Percentiles rank a stretch among this genome's conserved stretches.
Evolutionary conservation across 2,329 filamentous ascomycete species (phyloP).

Genomic region (Cryphonectria radicalis): DNA sequence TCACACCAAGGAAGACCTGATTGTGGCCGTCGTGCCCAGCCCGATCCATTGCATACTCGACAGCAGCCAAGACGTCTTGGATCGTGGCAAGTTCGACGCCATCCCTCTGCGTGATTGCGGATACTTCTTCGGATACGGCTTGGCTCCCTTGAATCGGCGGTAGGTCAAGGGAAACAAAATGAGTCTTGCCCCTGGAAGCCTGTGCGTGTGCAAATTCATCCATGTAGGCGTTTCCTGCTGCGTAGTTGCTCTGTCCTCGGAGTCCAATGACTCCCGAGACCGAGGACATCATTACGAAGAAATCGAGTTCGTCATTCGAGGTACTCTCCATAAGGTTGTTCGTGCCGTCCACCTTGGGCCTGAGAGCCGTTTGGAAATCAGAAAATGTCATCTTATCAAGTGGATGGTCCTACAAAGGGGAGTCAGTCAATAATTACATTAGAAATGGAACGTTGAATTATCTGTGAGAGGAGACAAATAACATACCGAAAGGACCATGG

Average conservation of each 20-base stretch:
- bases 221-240: slow-evolving; percentile 42
- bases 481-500: slow-evolving; percentile 43
- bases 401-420: neutral
- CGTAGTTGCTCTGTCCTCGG: slow-evolving; percentile 41
- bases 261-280: slow-evolving; percentile 38
- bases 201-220: slow-evolving; percentile 10
- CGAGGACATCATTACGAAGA: slow-evolving; percentile 45
- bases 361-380: slow-evolving; percentile 2
- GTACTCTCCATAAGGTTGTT: slow-evolving; percentile 31
- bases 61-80: neutral
- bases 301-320: slow-evolving; percentile 36
- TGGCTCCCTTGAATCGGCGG: neutral
- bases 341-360: slow-evolving; percentile 29
- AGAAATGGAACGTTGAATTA: neutral
- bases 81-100: neutral
- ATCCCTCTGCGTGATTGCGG: neutral
- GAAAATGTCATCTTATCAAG: neutral
- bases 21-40: neutral
- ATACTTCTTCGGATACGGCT: neutral
- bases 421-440: neutral
- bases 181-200: neutral
- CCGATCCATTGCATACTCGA: neutral
- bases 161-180: neutral
- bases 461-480: neutral
- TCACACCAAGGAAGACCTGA: neutral